A percentile compares a stretch with the other conserved stretches of the same genome.
Conservation (phyloP, 1,284 basidiomycete species). For the Apiotrichum siamense region DNA sequence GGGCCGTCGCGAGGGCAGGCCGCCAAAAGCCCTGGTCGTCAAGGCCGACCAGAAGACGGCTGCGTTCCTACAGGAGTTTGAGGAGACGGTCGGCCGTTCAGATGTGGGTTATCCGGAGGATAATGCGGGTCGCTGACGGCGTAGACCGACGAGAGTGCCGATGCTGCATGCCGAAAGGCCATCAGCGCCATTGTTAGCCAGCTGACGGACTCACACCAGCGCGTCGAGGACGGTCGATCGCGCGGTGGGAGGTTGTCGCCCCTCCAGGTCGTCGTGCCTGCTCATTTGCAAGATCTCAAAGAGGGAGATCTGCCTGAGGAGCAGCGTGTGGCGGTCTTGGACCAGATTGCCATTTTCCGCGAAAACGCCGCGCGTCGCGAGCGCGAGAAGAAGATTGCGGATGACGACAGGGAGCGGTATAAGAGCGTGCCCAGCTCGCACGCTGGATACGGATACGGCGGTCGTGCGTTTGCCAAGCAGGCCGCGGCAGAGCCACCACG, state of each 20-base stretch:
- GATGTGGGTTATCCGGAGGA: slow-evolving; percentile 64
- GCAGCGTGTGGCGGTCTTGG: slow-evolving; percentile 84
- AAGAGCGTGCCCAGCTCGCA: slow-evolving; percentile 13
- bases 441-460: slow-evolving; percentile 35
- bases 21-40: slow-evolving; percentile 78
- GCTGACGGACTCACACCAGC: slow-evolving; percentile 37
- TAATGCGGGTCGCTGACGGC: background rate
- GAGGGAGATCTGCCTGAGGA: slow-evolving; percentile 94
- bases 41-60: slow-evolving; percentile 92
- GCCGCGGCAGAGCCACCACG: background rate
- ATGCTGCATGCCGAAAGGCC: slow-evolving; percentile 36
- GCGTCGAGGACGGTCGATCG: slow-evolving; percentile 6
- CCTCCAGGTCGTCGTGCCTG: slow-evolving; percentile 64
- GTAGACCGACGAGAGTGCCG: slow-evolving; percentile 45
- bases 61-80: slow-evolving; percentile 75
- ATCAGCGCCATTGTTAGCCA: slow-evolving; percentile 44
- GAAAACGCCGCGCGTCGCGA: slow-evolving; percentile 80
- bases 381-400: slow-evolving; percentile 71
- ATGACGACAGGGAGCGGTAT: slow-evolving; percentile 46
- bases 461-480: slow-evolving; percentile 13
- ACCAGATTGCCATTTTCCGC: slow-evolving; percentile 88
- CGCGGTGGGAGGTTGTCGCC: slow-evolving; percentile 24
- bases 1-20: slow-evolving; percentile 57
- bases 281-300: slow-evolving; percentile 88
- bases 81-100: slow-evolving; percentile 67